These are phyloP conservation scores for Penicillium subrubescens DNA, from an alignment of 495 filamentous ascomycete species.

Conservation along the genomic window DNA sequence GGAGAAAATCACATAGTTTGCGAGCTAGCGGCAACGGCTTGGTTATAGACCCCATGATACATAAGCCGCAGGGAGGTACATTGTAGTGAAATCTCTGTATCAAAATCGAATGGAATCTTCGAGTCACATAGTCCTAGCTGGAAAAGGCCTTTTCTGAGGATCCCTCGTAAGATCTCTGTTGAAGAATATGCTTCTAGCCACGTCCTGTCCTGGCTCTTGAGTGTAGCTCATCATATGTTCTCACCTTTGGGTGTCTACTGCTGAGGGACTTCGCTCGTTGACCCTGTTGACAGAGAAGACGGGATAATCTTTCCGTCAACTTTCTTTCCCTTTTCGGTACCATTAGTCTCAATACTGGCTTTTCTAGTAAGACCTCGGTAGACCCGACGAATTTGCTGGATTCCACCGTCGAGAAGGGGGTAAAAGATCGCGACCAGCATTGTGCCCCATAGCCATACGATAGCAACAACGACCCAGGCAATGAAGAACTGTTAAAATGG, in stretches of 20 bases:
- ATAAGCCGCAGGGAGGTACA: too few relatives aligned
- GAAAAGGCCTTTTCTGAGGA: too few relatives aligned
- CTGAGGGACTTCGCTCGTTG: slow-evolving; percentile 11
- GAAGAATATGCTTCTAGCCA: too few relatives aligned
- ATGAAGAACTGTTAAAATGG: slow-evolving; percentile 61
- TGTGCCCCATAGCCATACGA: slow-evolving; percentile 69
- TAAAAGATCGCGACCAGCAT: slow-evolving; percentile 40
- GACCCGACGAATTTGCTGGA: slow-evolving; percentile 31
- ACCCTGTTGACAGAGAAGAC: slow-evolving; percentile 17
- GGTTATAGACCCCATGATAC: too few relatives aligned
- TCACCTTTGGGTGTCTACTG: neutral
- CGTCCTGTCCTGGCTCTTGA: neutral
- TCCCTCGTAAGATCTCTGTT: too few relatives aligned
- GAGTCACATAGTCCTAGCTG: too few relatives aligned
- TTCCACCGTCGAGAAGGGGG: slow-evolving; percentile 38
- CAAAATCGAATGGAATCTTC: too few relatives aligned
- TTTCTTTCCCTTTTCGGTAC: neutral
- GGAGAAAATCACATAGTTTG: neutral
- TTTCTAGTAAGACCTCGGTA: slow-evolving; percentile 18
- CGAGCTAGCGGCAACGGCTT: neutral
- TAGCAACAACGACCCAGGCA: slow-evolving; percentile 74
- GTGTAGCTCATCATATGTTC: neutral
- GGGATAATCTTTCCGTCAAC: slow-evolving; percentile 6
- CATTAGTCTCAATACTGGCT: neutral
- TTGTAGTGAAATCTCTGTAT: too few relatives aligned